These are phyloP conservation scores for Dryas octopetala DNA, from an alignment of 306 rosid species.

Conservation along the genomic window DNA sequence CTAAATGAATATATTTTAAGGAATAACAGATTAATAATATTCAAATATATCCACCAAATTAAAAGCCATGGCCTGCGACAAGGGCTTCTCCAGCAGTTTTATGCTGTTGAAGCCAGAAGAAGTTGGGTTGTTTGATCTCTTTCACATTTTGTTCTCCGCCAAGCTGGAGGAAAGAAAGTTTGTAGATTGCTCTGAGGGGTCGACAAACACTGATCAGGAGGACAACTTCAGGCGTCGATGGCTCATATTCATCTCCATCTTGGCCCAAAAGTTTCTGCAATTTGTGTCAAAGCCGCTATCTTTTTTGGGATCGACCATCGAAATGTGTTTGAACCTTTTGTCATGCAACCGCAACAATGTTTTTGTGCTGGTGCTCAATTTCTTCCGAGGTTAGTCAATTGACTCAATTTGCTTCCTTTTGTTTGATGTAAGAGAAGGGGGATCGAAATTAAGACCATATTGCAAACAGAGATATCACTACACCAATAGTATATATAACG, in stretches of 20 bases:
- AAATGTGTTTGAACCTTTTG: constrained; percentile 45
- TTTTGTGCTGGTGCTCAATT: constrained; percentile 31
- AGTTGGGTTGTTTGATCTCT: constrained; percentile 44
- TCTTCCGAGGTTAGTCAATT: constrained; percentile 45
- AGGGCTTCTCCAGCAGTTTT: constrained; percentile 32
- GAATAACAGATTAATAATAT: no score
- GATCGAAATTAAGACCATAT: no score
- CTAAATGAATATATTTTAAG: no score
- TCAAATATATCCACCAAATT: no score
- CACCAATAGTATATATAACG: no score
- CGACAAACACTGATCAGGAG: constrained; percentile 2
- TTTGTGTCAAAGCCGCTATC: constrained; percentile 38
- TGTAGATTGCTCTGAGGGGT: constrained; percentile 29
- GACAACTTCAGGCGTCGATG: constrained; percentile 43
- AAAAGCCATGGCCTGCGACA: constrained; percentile 7
- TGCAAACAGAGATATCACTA: no score
- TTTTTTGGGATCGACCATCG: constrained; percentile 35
- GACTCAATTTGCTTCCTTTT: background rate
- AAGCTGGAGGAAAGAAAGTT: constrained; percentile 38
- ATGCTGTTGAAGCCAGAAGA: constrained; percentile 60
- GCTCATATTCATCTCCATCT: constrained; percentile 48
- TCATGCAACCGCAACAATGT: constrained; percentile 35
- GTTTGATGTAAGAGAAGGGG: no score
- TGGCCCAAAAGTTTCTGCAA: constrained; percentile 45
- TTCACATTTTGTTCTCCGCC: constrained; percentile 34